A percentile compares a stretch with the other conserved stretches of the same genome.
Evolutionary conservation across 495 filamentous ascomycete genomes (phyloP).

Genomic region (Talaromyces stipitatus): DNA sequence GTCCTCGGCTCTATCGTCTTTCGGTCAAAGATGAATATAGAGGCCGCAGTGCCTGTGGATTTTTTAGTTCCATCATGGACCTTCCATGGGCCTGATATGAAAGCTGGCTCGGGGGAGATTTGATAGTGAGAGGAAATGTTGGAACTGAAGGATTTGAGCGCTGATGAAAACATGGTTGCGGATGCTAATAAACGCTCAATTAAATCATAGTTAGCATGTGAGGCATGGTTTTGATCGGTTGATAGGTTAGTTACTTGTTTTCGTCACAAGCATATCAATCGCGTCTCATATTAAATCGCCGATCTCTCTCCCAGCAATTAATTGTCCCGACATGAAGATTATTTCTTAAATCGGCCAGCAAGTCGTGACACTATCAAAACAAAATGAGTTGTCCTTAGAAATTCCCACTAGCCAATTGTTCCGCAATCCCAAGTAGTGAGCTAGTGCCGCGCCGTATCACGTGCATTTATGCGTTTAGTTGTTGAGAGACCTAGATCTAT

Average conservation of each 20-base stretch:
- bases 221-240: neutral
- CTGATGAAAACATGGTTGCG: conserved; percentile 75
- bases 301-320: neutral
- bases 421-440: neutral
- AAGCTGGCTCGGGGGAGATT: conserved; percentile 57
- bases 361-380: neutral
- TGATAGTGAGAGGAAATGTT: conserved; percentile 90
- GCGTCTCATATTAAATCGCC: neutral
- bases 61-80: conserved; percentile 97
- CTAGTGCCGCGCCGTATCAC: neutral
- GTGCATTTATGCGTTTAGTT: neutral
- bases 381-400: neutral
- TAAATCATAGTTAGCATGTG: neutral
- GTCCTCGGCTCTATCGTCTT: conserved; percentile 70
- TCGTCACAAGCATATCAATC: neutral
- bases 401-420: neutral
- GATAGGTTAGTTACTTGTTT: neutral
- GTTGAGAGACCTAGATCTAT: neutral
- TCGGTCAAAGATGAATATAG: conserved; percentile 90
- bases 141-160: conserved; percentile 83
- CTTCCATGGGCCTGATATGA: conserved; percentile 87
- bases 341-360: neutral
- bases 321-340: neutral
- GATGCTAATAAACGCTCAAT: neutral
- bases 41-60: conserved; percentile 75